Evolutionary conservation across 179 eudicot species (phyloP).

Genomic region (Corrigiola litoralis): DNA sequence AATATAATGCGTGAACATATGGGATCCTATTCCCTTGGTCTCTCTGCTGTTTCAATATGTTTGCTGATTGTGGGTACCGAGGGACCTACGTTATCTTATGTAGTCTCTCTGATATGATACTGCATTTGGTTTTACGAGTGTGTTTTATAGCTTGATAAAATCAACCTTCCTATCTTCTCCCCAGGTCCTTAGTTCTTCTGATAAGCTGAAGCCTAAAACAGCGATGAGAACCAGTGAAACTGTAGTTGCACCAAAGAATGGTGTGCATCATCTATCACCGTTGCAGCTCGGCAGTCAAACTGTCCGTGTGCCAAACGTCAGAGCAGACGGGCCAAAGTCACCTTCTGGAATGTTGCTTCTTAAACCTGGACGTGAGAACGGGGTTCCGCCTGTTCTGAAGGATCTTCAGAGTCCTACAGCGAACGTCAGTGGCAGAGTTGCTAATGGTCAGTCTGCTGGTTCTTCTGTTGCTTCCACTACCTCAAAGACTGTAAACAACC

Average conservation of each 20-base stretch:
- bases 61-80: too few relatives aligned
- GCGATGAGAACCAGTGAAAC: slow-evolving; percentile 38
- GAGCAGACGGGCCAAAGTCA: slow-evolving; percentile 25
- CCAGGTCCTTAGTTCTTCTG: slow-evolving; percentile 26
- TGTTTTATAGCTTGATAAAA: neutral
- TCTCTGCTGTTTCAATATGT: too few relatives aligned
- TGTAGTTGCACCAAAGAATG: slow-evolving; percentile 30
- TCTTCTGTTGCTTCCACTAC: slow-evolving; percentile 34
- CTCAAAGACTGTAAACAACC: slow-evolving; percentile 29
- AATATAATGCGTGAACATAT: too few relatives aligned
- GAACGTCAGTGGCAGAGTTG: slow-evolving; percentile 27
- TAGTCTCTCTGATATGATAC: too few relatives aligned
- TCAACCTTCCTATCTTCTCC: neutral
- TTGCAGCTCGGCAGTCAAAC: slow-evolving; percentile 23
- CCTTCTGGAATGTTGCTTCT: slow-evolving; percentile 22
- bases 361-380: slow-evolving; percentile 30
- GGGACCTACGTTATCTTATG: too few relatives aligned
- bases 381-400: slow-evolving; percentile 23
- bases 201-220: slow-evolving; percentile 33
- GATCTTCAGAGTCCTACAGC: slow-evolving; percentile 28
- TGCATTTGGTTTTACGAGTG: neutral
- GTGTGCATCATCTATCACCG: slow-evolving; percentile 22
- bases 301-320: slow-evolving; percentile 16
- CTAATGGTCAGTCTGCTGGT: slow-evolving; percentile 37
- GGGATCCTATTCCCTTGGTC: too few relatives aligned